Evolutionary conservation across 2,329 filamentous ascomycete species (phyloP).

Genomic region (Mycosphaerella sp.): DNA sequence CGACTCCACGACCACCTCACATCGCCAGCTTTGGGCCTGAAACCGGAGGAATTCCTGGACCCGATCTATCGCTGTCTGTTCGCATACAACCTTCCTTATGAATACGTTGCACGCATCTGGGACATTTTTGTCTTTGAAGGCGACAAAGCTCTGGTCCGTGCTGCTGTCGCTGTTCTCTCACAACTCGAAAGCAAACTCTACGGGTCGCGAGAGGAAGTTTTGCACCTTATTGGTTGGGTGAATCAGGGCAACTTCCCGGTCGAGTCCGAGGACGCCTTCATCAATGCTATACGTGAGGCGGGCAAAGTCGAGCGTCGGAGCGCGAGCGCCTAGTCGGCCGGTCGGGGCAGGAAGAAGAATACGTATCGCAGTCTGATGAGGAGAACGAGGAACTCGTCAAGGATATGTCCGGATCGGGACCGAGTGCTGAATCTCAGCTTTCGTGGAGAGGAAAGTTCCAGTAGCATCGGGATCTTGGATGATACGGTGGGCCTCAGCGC

Average conservation of each 20-base stretch:
- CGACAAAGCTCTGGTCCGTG: conserved; percentile 63
- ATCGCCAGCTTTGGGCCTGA: conserved; percentile 29
- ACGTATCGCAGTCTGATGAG: conserved; percentile 1
- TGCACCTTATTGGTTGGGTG: conserved; percentile 41
- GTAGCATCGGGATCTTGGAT: neutral
- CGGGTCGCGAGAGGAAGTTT: conserved; percentile 39
- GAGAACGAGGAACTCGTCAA: neutral
- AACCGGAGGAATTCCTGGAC: conserved; percentile 35
- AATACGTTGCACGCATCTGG: conserved; percentile 60
- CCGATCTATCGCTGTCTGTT: conserved; percentile 32
- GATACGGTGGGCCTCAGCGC: neutral
- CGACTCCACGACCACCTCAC: conserved; percentile 60
- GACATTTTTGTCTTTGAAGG: conserved; percentile 80
- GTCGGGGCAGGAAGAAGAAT: neutral
- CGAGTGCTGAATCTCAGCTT: neutral
- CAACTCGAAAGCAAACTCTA: conserved; percentile 48
- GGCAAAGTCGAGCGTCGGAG: conserved; percentile 31
- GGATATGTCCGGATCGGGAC: neutral
- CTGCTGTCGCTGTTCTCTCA: conserved; percentile 60
- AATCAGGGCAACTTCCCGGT: conserved; percentile 30
- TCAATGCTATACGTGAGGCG: conserved; percentile 33
- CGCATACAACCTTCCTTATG: conserved; percentile 34
- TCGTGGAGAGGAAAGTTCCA: neutral
- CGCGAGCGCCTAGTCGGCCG: conserved; percentile 5
- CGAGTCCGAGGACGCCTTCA: conserved; percentile 38